A percentile compares a stretch with the other conserved stretches of the same genome.
These are phyloP conservation scores for Hordeum marinum DNA, from an alignment of 176 grass and related monocot genomes.

Conservation along the genomic window DNA sequence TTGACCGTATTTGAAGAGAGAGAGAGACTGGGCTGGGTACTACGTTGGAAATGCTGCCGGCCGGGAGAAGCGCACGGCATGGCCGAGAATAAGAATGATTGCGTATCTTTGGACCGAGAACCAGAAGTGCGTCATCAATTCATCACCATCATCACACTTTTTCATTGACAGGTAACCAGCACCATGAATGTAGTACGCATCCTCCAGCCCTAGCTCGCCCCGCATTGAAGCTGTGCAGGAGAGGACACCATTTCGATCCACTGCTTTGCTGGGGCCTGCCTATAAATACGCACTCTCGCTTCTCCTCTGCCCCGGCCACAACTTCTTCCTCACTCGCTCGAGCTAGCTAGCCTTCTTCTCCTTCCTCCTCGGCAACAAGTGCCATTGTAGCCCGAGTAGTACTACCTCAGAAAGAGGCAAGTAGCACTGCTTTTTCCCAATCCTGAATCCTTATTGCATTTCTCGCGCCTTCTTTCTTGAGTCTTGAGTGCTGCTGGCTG, in stretches of 20 bases:
- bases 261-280: not conserved
- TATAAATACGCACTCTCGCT: not conserved
- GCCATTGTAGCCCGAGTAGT: not conserved
- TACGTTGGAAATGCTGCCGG: not conserved
- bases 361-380: not conserved
- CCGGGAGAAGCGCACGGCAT: not conserved
- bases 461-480: not conserved
- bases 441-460: not conserved
- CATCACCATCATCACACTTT: slow-evolving; percentile 39
- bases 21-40: not conserved
- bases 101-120: slow-evolving; percentile 28
- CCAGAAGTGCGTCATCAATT: slow-evolving; percentile 36
- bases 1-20: not conserved
- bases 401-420: not conserved
- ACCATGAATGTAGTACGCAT: not conserved
- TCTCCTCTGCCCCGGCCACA: not conserved
- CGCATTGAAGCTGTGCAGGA: not conserved
- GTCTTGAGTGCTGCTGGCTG: not conserved
- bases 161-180: slow-evolving; percentile 3
- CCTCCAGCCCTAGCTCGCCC: not conserved
- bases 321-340: not conserved
- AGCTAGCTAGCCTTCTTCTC: not conserved
- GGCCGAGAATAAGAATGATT: slow-evolving; percentile 19
- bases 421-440: not conserved
- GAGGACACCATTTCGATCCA: not conserved